Percentiles rank a stretch among this genome's conserved stretches.
These are phyloP conservation scores for Lachnellula occidentalis DNA, from an alignment of 2,329 filamentous ascomycete genomes.

Conservation along the genomic window DNA sequence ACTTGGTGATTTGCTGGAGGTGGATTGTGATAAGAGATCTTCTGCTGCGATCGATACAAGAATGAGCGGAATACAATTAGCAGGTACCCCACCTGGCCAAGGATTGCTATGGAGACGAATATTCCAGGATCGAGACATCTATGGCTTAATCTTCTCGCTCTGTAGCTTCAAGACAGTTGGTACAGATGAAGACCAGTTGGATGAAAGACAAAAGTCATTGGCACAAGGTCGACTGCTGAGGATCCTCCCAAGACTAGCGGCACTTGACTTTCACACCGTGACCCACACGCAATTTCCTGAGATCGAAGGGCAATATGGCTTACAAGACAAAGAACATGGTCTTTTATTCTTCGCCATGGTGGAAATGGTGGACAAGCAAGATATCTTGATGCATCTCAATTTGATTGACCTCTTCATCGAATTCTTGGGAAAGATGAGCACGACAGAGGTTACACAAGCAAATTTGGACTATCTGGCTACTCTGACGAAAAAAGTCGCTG, in stretches of 20 bases:
- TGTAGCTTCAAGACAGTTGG: conserved; percentile 26
- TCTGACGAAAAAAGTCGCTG: conserved; percentile 24
- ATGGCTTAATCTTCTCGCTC: conserved; percentile 41
- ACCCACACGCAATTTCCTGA: conserved; percentile 26
- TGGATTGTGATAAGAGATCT: conserved; percentile 43
- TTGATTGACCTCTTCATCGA: conserved; percentile 31
- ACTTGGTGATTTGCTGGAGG: conserved; percentile 49
- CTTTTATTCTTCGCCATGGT: conserved; percentile 29
- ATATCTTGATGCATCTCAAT: conserved; percentile 32
- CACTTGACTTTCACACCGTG: conserved; percentile 25
- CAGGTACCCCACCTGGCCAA: conserved; percentile 41
- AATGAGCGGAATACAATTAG: conserved; percentile 34
- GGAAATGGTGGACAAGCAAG: conserved; percentile 31
- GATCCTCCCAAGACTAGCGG: conserved; percentile 28
- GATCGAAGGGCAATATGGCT: conserved; percentile 21
- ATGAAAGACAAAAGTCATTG: conserved; percentile 30
- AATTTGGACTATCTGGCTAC: conserved; percentile 25
- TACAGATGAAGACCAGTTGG: conserved; percentile 18
- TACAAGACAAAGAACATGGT: conserved; percentile 17
- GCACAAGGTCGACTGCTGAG: conserved; percentile 30
- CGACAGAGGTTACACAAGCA: conserved; percentile 20
- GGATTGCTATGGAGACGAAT: conserved; percentile 50
- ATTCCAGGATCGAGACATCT: conserved; percentile 41
- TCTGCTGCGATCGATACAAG: conserved; percentile 21
- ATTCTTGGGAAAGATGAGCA: conserved; percentile 28